Conservation (phyloP, 2,329 filamentous ascomycete genomes). For the Aspergillus phoenicis region DNA sequence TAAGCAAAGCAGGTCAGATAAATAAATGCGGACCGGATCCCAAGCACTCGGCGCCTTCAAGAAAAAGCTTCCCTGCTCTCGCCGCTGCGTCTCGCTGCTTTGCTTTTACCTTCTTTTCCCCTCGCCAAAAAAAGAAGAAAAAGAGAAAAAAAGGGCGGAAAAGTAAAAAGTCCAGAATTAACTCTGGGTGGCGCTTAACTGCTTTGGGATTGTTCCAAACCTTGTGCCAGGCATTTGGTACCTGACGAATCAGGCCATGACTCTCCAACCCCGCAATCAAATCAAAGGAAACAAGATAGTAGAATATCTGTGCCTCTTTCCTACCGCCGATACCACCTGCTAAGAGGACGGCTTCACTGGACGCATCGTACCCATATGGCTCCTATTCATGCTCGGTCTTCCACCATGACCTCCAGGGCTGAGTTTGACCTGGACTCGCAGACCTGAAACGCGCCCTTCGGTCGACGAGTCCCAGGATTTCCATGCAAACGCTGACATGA, state of each 20-base stretch:
- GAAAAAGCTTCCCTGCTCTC: background rate
- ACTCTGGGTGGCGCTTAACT: conserved; percentile 15
- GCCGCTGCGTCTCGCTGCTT: background rate
- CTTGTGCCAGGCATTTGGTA: background rate
- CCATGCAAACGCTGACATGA: conserved; percentile 7
- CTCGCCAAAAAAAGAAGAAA: conserved; percentile 14
- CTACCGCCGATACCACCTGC: background rate
- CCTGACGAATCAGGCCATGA: conserved; percentile 22
- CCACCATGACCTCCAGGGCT: background rate
- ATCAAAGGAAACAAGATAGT: background rate
- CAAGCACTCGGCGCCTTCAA: background rate
- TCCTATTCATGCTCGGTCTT: background rate
- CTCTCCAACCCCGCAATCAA: background rate
- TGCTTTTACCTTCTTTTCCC: conserved; percentile 11
- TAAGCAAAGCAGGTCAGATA: conserved; percentile 2
- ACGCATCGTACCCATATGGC: background rate
- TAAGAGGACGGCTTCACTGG: background rate
- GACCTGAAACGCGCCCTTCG: conserved; percentile 13
- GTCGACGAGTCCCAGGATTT: conserved; percentile 12
- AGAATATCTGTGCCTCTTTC: background rate
- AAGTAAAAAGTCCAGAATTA: conserved; percentile 12
- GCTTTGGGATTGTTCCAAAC: conserved; percentile 9
- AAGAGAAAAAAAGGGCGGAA: conserved; percentile 14
- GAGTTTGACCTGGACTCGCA: background rate
- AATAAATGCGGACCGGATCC: conserved; percentile 7